Evolutionary conservation across 2,329 filamentous ascomycete species (phyloP).

Genomic region (Falciphora oryzae): DNA sequence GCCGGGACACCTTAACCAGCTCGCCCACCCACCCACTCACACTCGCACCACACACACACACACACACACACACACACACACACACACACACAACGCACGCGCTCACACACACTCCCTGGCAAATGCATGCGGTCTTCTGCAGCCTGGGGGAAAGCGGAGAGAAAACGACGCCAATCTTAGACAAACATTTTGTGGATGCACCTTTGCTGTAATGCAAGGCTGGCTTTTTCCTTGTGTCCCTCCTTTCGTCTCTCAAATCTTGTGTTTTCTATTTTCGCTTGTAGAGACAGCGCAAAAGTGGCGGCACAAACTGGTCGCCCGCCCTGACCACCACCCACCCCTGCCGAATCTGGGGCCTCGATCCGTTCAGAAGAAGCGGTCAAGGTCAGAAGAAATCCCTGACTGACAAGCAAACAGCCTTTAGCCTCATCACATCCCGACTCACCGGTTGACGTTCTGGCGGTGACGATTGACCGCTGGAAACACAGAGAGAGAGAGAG

Average conservation of each 20-base stretch:
- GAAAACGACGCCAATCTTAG: not conserved
- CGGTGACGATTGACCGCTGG: not conserved
- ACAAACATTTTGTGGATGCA: not conserved
- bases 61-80: not conserved
- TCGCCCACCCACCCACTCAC: not conserved
- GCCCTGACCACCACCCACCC: not conserved
- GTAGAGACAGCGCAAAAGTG: not conserved
- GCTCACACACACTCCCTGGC: not conserved
- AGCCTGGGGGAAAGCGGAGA: conserved; percentile 3
- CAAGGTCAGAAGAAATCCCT: not conserved
- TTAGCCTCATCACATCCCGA: not conserved
- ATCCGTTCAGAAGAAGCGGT: not conserved
- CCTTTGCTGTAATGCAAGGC: not conserved
- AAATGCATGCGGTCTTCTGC: conserved; percentile 3
- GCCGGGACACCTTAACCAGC: conserved; percentile 2
- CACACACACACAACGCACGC: not conserved
- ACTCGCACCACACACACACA: not conserved
- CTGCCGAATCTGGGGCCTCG: not conserved
- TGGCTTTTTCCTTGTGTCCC: not conserved
- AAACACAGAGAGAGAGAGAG: not conserved
- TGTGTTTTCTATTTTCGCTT: not conserved
- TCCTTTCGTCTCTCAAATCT: too few relatives aligned
- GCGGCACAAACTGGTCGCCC: not conserved
- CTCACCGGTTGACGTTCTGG: not conserved
- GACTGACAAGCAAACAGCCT: not conserved